phyloP scores from a whole-genome alignment of 352 stramenopile species.

The Globisporangium splendens region DNA sequence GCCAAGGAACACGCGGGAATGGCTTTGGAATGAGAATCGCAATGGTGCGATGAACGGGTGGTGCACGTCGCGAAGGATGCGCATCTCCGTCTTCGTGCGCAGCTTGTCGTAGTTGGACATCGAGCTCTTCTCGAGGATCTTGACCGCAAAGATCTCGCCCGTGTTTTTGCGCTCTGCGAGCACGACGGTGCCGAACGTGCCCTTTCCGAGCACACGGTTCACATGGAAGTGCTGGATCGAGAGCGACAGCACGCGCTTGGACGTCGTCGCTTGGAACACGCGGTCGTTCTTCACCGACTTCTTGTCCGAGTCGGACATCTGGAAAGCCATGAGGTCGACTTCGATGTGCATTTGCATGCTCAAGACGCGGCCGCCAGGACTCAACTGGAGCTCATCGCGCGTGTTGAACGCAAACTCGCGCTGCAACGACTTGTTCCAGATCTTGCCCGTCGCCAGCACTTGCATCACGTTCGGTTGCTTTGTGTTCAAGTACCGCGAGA shows the following conservation, averaged over 20 bases:
- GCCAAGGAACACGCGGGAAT: conserved; percentile 73
- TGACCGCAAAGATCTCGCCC: conserved; percentile 89
- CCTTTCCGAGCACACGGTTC: conserved; percentile 93
- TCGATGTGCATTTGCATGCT: conserved; percentile 85
- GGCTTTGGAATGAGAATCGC: conserved; percentile 83
- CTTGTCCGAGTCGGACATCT: conserved; percentile 69
- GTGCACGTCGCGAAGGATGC: conserved; percentile 87
- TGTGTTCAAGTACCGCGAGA: conserved; percentile 72
- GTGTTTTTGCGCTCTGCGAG: conserved; percentile 81
- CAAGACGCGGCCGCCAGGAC: conserved; percentile 69
- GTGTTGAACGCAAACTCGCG: conserved; percentile 81
- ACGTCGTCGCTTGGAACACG: conserved; percentile 63
- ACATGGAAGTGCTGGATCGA: conserved; percentile 94
- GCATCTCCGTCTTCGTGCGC: conserved; percentile 90
- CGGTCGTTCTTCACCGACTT: conserved; percentile 66
- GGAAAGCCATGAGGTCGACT: conserved; percentile 74
- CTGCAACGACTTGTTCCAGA: conserved; percentile 80
- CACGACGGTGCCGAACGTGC: conserved; percentile 93
- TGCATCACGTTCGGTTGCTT: conserved; percentile 82
- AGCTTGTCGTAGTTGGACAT: conserved; percentile 92
- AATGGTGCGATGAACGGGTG: conserved; percentile 93
- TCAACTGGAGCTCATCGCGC: conserved; percentile 75
- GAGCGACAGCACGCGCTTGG: conserved; percentile 79
- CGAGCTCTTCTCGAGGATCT: conserved; percentile 90
- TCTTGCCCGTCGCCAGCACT: conserved; percentile 63